Evolutionary conservation across 805 yeast species (phyloP), one percentile per base, ranked within the genome.

Genomic region (Lachancea sp.): DNA sequence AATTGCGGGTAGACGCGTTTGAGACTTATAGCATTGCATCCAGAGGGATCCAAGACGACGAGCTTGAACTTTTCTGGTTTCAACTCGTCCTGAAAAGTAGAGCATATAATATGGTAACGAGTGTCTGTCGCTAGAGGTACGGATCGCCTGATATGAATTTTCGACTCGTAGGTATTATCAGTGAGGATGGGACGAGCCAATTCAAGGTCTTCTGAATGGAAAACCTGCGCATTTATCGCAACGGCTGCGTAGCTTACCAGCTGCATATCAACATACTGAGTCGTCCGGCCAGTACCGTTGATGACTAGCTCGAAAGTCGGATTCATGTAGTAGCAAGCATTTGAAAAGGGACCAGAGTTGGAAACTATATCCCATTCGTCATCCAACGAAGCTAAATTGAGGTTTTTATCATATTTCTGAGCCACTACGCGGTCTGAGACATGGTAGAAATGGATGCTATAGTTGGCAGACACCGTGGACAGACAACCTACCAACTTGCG

Each of bases 221-320:
- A 63, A 16, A 63, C 6, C 40, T 59, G 60, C 6, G 56, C 41
- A 32, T 57, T 60, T 3, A 60, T 35, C 26, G 43, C 17, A 16
- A 30, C 2, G 36, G 17, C 16, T 33, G 18, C 8, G 41, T 41
- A n/a, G 9, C 61, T 53, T 30, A 54, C 53, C 10, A 60, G 20
- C 33, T 55, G 49, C 15, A 53, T 20, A 17, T 53, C 26, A 1
- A 47, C 36, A 13, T 56, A 53, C 19, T 40, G 37, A 1, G 46
- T 12, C 26, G 38, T 31, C 2, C 53, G 48, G n/a, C 48, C 29
- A 10, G 49, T 19, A 1, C 45, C 35, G 8, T 55, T 52, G 19
- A 57, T 25, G 11, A 48, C 41, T 20, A 60, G 26, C 36, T 48
- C 34, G 38, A 55, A 57, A 7, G 62, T 53, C 2, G 64, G 62